These are phyloP conservation scores for Emmonsiellopsis sp. DNA, from an alignment of 2,329 filamentous ascomycete genomes.

Conservation along the genomic window DNA sequence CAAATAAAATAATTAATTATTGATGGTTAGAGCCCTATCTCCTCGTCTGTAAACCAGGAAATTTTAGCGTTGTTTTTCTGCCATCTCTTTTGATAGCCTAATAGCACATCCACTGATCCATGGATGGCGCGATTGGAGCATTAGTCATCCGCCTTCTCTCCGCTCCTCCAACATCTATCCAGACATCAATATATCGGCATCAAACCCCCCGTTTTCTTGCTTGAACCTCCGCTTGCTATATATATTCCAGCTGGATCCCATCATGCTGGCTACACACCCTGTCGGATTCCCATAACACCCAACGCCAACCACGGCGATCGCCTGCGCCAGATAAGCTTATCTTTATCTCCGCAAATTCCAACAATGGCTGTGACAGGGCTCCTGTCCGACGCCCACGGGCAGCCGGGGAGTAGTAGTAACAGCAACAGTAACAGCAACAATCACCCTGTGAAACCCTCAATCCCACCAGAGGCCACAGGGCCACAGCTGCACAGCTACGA, in stretches of 20 bases:
- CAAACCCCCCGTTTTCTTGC: too few relatives aligned
- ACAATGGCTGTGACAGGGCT: background rate
- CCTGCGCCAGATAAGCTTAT: background rate
- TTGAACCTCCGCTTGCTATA: background rate
- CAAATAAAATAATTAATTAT: too few relatives aligned
- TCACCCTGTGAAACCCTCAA: background rate
- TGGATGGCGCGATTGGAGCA: background rate
- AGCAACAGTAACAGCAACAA: background rate
- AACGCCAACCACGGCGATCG: background rate
- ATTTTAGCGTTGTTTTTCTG: too few relatives aligned
- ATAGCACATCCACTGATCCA: too few relatives aligned
- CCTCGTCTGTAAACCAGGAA: too few relatives aligned
- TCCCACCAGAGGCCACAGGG: background rate
- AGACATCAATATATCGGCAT: too few relatives aligned
- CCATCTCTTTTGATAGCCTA: too few relatives aligned
- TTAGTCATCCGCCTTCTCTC: background rate
- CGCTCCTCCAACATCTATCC: background rate
- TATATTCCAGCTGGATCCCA: background rate
- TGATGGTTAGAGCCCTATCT: too few relatives aligned
- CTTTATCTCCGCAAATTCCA: background rate
- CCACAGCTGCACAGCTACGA: background rate
- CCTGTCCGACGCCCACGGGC: background rate
- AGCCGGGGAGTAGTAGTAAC: background rate
- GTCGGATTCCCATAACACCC: background rate
- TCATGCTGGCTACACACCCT: background rate